phyloP scores from a whole-genome alignment of 331 rosid species.

The Quercus phellos region DNA sequence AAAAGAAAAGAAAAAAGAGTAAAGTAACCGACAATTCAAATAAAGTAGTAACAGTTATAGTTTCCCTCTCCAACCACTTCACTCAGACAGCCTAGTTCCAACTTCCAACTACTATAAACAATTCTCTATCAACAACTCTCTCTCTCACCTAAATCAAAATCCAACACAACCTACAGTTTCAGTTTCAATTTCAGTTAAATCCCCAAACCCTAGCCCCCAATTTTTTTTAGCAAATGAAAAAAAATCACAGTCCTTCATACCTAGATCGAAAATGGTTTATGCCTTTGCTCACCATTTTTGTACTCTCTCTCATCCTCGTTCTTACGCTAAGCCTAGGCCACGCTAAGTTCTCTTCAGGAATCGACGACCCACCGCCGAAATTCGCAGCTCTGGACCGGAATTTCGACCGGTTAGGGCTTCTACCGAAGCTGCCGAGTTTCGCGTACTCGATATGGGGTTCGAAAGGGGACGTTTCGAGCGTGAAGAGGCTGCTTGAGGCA shows the following conservation, averaged over 20 bases:
- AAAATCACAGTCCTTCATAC: constrained; percentile 33
- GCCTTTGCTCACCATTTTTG: constrained; percentile 30
- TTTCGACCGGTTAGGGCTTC: constrained; percentile 20
- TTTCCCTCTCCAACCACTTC: too few species aligned
- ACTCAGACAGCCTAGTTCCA: too few species aligned
- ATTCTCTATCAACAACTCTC: too few species aligned
- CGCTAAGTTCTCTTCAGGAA: constrained; percentile 28
- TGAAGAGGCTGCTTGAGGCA: constrained; percentile 73
- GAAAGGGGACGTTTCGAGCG: constrained; percentile 51
- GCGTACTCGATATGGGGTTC: constrained; percentile 64
- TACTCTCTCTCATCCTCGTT: constrained; percentile 37
- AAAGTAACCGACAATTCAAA: too few species aligned
- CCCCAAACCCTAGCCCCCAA: background rate
- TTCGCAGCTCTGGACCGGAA: constrained; percentile 13
- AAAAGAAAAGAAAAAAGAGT: too few species aligned
- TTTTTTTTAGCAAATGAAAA: constrained; percentile 37
- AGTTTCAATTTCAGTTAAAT: too few species aligned
- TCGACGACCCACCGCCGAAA: constrained; percentile 19
- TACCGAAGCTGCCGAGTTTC: constrained; percentile 58
- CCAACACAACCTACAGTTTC: too few species aligned
- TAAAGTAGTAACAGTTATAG: too few species aligned
- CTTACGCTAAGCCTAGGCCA: constrained; percentile 22
- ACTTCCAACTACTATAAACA: too few species aligned
- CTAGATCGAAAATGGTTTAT: constrained; percentile 44
- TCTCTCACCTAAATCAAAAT: too few species aligned